phyloP scores from a whole-genome alignment of 1,139 yeast genomes.

The Yamadazyma trypodendri region DNA sequence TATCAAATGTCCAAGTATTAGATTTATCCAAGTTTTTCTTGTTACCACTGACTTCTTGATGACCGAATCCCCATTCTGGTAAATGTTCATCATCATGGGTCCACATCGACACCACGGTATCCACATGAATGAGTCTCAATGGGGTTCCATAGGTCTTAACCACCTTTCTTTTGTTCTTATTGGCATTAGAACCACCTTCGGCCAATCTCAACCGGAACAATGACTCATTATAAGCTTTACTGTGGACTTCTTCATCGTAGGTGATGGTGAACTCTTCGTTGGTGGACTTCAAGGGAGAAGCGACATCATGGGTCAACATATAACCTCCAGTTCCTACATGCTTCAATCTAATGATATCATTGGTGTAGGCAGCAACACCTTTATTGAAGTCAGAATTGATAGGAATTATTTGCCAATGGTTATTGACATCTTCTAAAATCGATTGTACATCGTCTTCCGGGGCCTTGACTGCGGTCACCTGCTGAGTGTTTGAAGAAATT shows the following conservation, averaged over 20 bases:
- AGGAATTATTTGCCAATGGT: conserved; percentile 88
- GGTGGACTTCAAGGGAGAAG: conserved; percentile 89
- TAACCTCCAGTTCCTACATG: conserved; percentile 81
- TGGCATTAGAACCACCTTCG: conserved; percentile 29
- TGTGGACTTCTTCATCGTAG: conserved; percentile 36
- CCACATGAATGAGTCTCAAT: conserved; percentile 73
- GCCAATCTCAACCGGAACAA: conserved; percentile 69
- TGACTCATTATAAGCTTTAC: conserved; percentile 63
- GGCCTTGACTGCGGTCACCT: conserved; percentile 69
- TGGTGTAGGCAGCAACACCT: conserved; percentile 38
- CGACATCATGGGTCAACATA: conserved; percentile 91
- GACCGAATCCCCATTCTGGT: conserved; percentile 94
- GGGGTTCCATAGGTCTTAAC: conserved; percentile 70
- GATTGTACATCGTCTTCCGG: conserved; percentile 24
- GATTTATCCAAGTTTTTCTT: conserved; percentile 68
- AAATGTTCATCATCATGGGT: conserved; percentile 77
- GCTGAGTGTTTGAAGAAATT: conserved; percentile 92
- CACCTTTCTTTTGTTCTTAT: conserved; percentile 45
- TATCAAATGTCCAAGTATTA: conserved; percentile 75
- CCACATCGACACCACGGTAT: conserved; percentile 94
- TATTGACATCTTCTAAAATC: conserved; percentile 62
- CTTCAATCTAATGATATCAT: conserved; percentile 73
- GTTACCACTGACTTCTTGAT: conserved; percentile 94
- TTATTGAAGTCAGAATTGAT: conserved; percentile 38
- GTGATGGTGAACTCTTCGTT: conserved; percentile 89